Conservation (phyloP, 1,284 basidiomycete species). For the Microbotryomycetes sp. region DNA sequence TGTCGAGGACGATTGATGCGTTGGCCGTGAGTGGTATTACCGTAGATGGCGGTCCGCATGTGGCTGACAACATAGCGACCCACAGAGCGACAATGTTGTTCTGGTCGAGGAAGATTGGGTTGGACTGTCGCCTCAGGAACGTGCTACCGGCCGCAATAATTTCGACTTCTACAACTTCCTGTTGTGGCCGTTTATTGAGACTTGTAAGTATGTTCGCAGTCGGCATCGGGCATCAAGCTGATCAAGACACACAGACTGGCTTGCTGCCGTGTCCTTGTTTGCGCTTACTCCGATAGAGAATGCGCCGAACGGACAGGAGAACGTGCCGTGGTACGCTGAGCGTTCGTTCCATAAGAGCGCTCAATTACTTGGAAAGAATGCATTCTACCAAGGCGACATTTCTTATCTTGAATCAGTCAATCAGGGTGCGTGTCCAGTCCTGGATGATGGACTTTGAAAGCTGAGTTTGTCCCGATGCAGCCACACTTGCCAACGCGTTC, state of each 20-base stretch:
- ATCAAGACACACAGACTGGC: conserved; percentile 37
- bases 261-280: conserved; percentile 40
- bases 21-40: conserved; percentile 29
- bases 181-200: conserved; percentile 30
- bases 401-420: conserved; percentile 38
- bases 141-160: conserved; percentile 38
- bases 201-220: too few species aligned
- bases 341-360: conserved; percentile 40
- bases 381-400: conserved; percentile 40
- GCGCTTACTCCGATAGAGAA: conserved; percentile 34
- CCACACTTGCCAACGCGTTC: conserved; percentile 29
- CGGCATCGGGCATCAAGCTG: background rate
- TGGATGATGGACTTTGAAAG: too few species aligned
- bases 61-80: background rate
- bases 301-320: conserved; percentile 1
- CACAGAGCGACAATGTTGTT: conserved; percentile 23
- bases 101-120: conserved; percentile 22
- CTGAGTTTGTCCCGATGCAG: background rate
- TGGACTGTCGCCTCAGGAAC: conserved; percentile 34
- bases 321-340: conserved; percentile 38
- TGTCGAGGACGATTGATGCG: conserved; percentile 33
- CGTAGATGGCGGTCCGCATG: too few species aligned
- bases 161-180: conserved; percentile 35
- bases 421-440: conserved; percentile 25
- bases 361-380: conserved; percentile 41